A percentile compares a stretch with the other conserved stretches of the same genome.
Evolutionary conservation across 2,329 filamentous ascomycete genomes (phyloP).

Genomic region (Emergomyces pasteurianus): DNA sequence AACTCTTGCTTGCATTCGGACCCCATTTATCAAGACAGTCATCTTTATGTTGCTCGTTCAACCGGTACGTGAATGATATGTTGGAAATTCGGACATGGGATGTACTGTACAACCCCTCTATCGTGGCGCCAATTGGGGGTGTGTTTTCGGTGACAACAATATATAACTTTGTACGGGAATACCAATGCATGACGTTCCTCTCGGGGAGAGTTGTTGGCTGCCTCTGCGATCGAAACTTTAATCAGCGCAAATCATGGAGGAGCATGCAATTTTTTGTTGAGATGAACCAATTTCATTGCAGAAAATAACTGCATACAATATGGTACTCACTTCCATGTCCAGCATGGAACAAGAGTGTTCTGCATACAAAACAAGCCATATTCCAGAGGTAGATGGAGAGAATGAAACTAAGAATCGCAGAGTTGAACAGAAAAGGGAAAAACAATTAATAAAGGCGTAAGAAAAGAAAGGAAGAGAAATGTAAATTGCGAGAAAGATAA

Average conservation of each 20-base stretch:
- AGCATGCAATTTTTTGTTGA: neutral
- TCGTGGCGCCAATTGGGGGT: neutral
- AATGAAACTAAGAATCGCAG: too few relatives aligned
- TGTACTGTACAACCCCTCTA: neutral
- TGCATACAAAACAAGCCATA: neutral
- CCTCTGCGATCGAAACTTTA: neutral
- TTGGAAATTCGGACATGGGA: neutral
- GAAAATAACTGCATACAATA: neutral
- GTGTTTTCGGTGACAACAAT: neutral
- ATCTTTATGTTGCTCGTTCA: neutral
- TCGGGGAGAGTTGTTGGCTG: neutral
- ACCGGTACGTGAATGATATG: neutral
- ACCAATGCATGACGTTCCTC: neutral
- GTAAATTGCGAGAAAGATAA: neutral
- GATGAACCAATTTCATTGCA: neutral
- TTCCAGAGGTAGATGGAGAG: neutral
- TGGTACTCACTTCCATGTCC: neutral
- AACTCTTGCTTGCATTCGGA: neutral
- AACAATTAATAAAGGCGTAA: neutral
- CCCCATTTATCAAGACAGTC: neutral
- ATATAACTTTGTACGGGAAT: neutral
- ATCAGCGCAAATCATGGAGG: neutral
- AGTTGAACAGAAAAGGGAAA: neutral
- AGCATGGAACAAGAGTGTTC: neutral
- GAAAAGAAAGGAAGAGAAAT: neutral